Evolutionary conservation across 2,329 filamentous ascomycete genomes (phyloP).

Genomic region (Cercospora zeae-maydis): DNA sequence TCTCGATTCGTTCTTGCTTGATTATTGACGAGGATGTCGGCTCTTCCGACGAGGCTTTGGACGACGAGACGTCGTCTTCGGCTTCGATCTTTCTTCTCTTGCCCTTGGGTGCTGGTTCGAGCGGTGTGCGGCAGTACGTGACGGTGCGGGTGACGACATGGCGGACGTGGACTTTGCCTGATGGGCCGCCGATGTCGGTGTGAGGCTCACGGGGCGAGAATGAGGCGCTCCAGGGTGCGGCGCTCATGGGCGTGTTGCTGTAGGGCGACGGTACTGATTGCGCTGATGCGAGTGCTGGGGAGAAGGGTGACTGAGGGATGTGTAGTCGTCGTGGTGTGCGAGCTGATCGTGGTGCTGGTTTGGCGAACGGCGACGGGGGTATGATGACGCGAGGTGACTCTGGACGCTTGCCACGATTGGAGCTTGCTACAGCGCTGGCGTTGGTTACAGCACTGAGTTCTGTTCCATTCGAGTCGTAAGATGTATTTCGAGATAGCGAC

Average conservation of each 20-base stretch:
- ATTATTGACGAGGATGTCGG: conserved; percentile 11
- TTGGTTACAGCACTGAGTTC: conserved; percentile 19
- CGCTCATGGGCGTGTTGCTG: conserved; percentile 45
- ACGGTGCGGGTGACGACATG: conserved; percentile 94
- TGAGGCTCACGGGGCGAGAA: conserved; percentile 67
- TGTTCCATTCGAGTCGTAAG: conserved; percentile 29
- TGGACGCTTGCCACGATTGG: conserved; percentile 18
- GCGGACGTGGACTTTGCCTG: conserved; percentile 62
- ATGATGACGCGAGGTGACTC: conserved; percentile 44
- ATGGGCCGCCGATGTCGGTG: conserved; percentile 28
- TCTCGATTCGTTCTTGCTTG: conserved; percentile 26
- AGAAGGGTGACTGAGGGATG: conserved; percentile 73
- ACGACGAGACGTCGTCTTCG: conserved; percentile 22
- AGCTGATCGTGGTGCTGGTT: conserved; percentile 57
- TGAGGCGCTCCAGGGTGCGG: conserved; percentile 37
- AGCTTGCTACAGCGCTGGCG: conserved; percentile 20
- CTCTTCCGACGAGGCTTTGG: conserved; percentile 22
- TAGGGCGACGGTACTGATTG: conserved; percentile 64
- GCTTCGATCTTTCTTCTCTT: conserved; percentile 75
- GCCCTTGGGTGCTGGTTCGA: conserved; percentile 86
- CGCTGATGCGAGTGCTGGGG: conserved; percentile 41
- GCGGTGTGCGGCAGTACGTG: conserved; percentile 69
- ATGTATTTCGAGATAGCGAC: conserved; percentile 36
- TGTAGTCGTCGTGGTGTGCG: conserved; percentile 63
- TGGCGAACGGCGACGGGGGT: conserved; percentile 43